A percentile compares a stretch with the other conserved stretches of the same genome.
Conservation (phyloP, 495 filamentous ascomycete genomes). For the Entonaema liquescens region DNA sequence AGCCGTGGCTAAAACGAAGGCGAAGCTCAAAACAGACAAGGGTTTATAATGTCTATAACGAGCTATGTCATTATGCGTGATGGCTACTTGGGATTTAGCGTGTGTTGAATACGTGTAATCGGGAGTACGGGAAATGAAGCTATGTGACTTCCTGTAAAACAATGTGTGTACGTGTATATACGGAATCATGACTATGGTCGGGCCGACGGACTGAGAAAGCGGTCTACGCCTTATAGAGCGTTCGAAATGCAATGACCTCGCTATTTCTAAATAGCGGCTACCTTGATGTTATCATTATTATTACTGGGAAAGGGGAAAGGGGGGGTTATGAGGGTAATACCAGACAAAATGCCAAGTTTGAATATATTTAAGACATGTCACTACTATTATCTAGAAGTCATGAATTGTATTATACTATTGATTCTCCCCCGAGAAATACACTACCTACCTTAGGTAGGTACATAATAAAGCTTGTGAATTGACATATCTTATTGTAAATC, state of each 20-base stretch:
- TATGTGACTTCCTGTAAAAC: not conserved
- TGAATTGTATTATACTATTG: not conserved
- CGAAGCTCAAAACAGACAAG: not conserved
- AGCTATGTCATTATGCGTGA: not conserved
- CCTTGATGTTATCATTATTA: not conserved
- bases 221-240: not conserved
- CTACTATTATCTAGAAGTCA: not conserved
- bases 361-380: not conserved
- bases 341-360: not conserved
- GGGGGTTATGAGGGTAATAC: not conserved
- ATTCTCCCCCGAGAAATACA: too few species aligned
- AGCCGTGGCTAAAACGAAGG: not conserved
- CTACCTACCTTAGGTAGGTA: not conserved
- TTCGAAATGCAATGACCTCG: not conserved
- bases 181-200: not conserved
- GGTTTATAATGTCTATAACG: not conserved
- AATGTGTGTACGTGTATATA: not conserved
- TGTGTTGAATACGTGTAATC: conserved; percentile 1
- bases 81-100: not conserved
- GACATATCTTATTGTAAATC: too few species aligned
- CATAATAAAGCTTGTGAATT: too few species aligned
- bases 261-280: not conserved
- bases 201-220: not conserved
- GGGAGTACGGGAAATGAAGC: not conserved
- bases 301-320: too few species aligned